A percentile compares a stretch with the other conserved stretches of the same genome.
Conservation (phyloP, 1,284 basidiomycete genomes). For the Neolentinus lepideus region DNA sequence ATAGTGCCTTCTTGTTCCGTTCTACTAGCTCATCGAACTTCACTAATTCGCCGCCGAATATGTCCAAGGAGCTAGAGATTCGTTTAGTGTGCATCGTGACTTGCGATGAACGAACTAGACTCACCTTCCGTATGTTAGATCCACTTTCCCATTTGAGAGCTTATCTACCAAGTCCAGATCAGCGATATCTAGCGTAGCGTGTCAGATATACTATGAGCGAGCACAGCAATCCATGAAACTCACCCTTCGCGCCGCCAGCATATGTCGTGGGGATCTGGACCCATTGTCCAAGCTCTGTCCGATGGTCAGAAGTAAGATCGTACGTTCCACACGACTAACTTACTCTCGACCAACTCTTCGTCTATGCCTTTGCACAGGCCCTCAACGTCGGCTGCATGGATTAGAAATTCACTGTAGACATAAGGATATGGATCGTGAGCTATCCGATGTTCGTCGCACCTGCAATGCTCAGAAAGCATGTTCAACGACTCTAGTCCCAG, state of each 20-base stretch:
- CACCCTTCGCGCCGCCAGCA: slow-evolving; percentile 92
- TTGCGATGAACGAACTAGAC: slow-evolving; percentile 14
- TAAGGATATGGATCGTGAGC: neutral
- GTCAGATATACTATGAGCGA: neutral
- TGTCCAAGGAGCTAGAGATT: slow-evolving; percentile 61
- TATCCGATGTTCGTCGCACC: slow-evolving; percentile 36
- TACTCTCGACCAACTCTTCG: slow-evolving; percentile 80
- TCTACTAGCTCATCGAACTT: slow-evolving; percentile 63
- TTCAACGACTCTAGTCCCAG: slow-evolving; percentile 55
- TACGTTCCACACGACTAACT: slow-evolving; percentile 15
- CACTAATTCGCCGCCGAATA: slow-evolving; percentile 76
- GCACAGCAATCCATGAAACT: slow-evolving; percentile 9
- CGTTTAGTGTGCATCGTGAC: neutral
- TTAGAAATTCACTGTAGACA: slow-evolving; percentile 76
- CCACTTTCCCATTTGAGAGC: slow-evolving; percentile 82
- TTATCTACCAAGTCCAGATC: slow-evolving; percentile 83
- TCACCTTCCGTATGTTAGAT: slow-evolving; percentile 93
- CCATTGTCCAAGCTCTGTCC: slow-evolving; percentile 86
- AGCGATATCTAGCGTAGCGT: slow-evolving; percentile 49
- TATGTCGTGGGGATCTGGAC: slow-evolving; percentile 90
- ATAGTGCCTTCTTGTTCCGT: neutral
- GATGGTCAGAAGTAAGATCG: neutral
- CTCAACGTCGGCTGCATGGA: slow-evolving; percentile 98
- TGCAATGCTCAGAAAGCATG: slow-evolving; percentile 69
- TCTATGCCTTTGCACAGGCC: slow-evolving; percentile 97